A percentile compares a stretch with the other conserved stretches of the same genome.
Conservation (phyloP, 495 filamentous ascomycete species). For the Cladorrhinum samala region DNA sequence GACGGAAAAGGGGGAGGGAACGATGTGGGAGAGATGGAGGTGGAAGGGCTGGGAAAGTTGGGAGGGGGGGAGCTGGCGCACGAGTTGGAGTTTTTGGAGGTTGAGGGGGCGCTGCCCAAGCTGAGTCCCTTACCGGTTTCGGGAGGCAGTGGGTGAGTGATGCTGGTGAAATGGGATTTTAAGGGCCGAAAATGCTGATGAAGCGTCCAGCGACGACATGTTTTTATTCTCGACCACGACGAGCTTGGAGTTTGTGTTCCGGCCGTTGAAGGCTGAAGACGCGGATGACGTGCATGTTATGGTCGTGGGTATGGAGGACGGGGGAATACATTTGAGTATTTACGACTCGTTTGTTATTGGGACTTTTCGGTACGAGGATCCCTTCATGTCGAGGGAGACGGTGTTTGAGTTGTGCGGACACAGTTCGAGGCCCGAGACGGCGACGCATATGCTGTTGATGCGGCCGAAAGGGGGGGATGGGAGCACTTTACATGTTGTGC, state of each 20-base stretch:
- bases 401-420: constrained; percentile 48
- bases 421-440: constrained; percentile 64
- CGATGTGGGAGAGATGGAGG: constrained; percentile 17
- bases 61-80: constrained; percentile 56
- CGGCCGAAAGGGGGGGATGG: constrained; percentile 23
- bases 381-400: not conserved
- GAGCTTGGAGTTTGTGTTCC: constrained; percentile 65
- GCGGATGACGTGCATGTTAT: constrained; percentile 76
- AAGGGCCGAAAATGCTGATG: constrained; percentile 11
- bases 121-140: constrained; percentile 60
- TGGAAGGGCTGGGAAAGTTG: constrained; percentile 29
- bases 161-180: not conserved
- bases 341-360: constrained; percentile 89
- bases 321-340: constrained; percentile 74
- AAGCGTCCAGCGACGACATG: constrained; percentile 53
- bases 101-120: constrained; percentile 75
- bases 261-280: constrained; percentile 52
- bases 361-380: constrained; percentile 41
- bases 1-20: constrained; percentile 19
- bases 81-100: constrained; percentile 70
- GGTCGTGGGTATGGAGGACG: constrained; percentile 69
- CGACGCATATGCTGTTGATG: constrained; percentile 70
- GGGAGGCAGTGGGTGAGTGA: constrained; percentile 51
- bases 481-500: constrained; percentile 54
- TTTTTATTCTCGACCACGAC: constrained; percentile 60